Base-by-base conservation (phyloP, 306 rosid species). In the Begonia masoniana region DNA sequence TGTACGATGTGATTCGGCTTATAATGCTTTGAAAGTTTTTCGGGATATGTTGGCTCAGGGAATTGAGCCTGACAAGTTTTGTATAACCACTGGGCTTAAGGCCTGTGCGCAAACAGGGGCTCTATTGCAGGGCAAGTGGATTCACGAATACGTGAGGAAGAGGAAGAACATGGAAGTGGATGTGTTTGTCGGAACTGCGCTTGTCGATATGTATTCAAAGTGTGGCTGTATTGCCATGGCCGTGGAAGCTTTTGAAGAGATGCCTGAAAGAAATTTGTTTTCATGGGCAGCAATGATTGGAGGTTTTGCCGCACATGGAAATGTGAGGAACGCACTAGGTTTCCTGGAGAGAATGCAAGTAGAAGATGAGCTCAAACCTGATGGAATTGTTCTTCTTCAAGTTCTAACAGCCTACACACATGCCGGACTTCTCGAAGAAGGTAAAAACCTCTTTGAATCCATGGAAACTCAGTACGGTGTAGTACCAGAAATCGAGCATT, bases 221-320 rank as follows among this genome's bases (percentile, higher is more conserved):
- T 76, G 81, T 55, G 77, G 74, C 41, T 67, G 62, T 24, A 24
- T 71, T 43, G 69, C 60, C 46, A 53, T 71, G 66, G 77, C 81
- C 6, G 64, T 67, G 51, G 72, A 68, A 50, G 75, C 51, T 12
- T 76, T 76, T 17, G 68, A 57, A 57, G 56, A 59, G 19, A 71
- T 76, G 74, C 13, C 64, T 42, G 61, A 50, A 39, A 63, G 69
- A 61, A 76, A 68, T 43, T 69, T 50, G 43, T 63, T 67, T 53
- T 71, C 77, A 42, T 76, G 72, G 82, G 71, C 78, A 4, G 82
- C 82, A 43, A 57, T 76, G 57, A 58, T 71, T 31, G 72, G 72
- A 45, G 78, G 72, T 0, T 65, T 64, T 62, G 78, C 73, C 8
- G 63, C 50, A 9, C 71, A 64, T 26, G 75, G 82, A 10, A 39